These are phyloP conservation scores for Candida bentonensis DNA, from an alignment of 805 yeast species.

Conservation along the genomic window DNA sequence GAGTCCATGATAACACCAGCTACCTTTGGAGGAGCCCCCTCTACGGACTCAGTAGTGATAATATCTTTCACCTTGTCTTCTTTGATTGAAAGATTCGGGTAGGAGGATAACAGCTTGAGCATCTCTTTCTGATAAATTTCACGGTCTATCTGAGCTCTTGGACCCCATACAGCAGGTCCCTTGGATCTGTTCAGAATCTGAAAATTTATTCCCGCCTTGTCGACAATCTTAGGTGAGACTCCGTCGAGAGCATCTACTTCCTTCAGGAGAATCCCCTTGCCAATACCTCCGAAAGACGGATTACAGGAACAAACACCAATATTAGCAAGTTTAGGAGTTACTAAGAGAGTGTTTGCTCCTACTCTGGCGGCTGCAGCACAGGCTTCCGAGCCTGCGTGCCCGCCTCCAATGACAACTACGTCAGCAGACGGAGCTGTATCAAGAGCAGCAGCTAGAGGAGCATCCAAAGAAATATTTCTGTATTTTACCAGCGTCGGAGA, in stretches of 20 bases:
- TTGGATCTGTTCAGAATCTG: conserved; percentile 72
- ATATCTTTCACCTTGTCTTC: conserved; percentile 80
- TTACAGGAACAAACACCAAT: conserved; percentile 95
- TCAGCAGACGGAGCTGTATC: conserved; percentile 24
- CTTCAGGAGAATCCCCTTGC: conserved; percentile 81
- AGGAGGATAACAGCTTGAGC: conserved; percentile 47
- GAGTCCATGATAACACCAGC: conserved; percentile 61
- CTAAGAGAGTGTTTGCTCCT: conserved; percentile 54
- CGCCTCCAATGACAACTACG: conserved; percentile 89
- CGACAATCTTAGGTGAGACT: conserved; percentile 73
- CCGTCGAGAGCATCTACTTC: conserved; percentile 98
- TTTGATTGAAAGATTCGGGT: conserved; percentile 39
- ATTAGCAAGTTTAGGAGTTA: conserved; percentile 62
- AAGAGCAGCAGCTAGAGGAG: background rate
- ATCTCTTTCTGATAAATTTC: conserved; percentile 61
- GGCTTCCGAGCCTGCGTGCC: conserved; percentile 98
- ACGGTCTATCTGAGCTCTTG: conserved; percentile 92
- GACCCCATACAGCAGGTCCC: conserved; percentile 98
- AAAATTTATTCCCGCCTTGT: conserved; percentile 84
- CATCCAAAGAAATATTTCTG: background rate
- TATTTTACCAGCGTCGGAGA: too few species aligned
- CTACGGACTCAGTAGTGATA: conserved; percentile 28
- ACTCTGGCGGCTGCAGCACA: conserved; percentile 84
- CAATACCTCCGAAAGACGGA: conserved; percentile 97
- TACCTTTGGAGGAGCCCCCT: conserved; percentile 29